Percentiles rank a stretch among this genome's conserved stretches.
Conservation (phyloP, 2,329 filamentous ascomycete genomes). For the Knufia fluminis region DNA sequence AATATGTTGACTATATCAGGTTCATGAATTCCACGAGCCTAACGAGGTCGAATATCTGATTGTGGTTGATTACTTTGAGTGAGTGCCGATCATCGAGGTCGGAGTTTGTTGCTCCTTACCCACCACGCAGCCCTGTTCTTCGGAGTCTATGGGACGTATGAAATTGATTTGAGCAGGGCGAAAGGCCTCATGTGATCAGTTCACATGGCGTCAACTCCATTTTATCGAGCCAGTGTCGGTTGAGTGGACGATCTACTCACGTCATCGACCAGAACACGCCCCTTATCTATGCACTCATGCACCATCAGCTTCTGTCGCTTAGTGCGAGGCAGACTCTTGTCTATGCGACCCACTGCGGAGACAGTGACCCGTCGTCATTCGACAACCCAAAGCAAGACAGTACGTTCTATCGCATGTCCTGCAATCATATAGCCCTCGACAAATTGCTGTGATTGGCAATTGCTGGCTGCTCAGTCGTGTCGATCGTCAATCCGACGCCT, state of each 20-base stretch:
- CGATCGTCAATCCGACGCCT: not conserved
- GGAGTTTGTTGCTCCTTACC: not conserved
- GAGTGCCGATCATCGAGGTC: not conserved
- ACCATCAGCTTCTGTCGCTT: not conserved
- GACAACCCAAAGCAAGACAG: not conserved
- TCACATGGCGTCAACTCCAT: not conserved
- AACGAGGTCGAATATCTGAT: not conserved
- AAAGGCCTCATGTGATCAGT: not conserved
- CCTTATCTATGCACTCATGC: not conserved
- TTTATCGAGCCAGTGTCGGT: not conserved
- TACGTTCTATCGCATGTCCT: not conserved
- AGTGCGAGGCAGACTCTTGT: slow-evolving; percentile 1
- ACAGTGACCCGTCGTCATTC: not conserved
- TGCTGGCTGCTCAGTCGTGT: not conserved
- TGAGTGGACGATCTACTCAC: not conserved
- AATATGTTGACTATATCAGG: not conserved
- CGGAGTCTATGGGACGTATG: not conserved
- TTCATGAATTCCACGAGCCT: not conserved
- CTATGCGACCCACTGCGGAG: not conserved
- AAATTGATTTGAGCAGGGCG: not conserved
- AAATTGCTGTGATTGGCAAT: not conserved
- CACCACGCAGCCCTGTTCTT: not conserved
- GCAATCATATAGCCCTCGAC: not conserved
- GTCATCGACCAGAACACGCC: not conserved
- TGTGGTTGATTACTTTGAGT: not conserved